phyloP scores from a whole-genome alignment of 192 early-diverging fungal species.

The Coemansia sp. region DNA sequence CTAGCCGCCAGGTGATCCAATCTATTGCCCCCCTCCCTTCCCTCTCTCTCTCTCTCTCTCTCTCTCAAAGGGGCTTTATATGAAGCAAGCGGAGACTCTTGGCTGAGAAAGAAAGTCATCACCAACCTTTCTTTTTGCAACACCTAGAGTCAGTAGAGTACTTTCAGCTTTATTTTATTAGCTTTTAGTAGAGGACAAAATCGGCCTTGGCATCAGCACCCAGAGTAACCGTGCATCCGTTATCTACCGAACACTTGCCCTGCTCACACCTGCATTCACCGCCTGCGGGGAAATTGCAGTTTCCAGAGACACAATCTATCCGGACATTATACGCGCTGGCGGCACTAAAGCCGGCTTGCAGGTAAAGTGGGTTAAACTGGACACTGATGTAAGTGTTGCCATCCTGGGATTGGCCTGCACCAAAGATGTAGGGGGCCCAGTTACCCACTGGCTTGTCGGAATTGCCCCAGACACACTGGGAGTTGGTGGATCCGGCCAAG shows the following conservation, averaged over 20 bases:
- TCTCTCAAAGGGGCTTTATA: no score
- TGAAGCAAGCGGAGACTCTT: no score
- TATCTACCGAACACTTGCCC: slow-evolving; percentile 40
- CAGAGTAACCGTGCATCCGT: slow-evolving; percentile 43
- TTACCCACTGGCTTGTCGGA: slow-evolving; percentile 25
- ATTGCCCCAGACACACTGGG: slow-evolving; percentile 43
- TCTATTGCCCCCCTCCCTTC: no score
- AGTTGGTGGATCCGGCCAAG: slow-evolving; percentile 22
- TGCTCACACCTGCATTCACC: slow-evolving; percentile 44
- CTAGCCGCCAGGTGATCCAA: no score
- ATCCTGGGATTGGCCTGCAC: slow-evolving; percentile 33
- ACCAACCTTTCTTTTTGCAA: background rate
- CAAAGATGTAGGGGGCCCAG: slow-evolving; percentile 48
- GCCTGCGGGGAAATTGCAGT: slow-evolving; percentile 41
- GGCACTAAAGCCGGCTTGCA: slow-evolving; percentile 18
- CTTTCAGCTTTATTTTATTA: no score
- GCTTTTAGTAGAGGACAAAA: slow-evolving; percentile 35
- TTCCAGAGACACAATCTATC: slow-evolving; percentile 23
- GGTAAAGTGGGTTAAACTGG: slow-evolving; percentile 45
- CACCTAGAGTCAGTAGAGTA: background rate
- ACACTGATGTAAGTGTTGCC: slow-evolving; percentile 47
- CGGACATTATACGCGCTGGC: slow-evolving; percentile 21
- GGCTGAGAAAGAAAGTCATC: no score
- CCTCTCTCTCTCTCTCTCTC: no score
- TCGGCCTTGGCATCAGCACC: slow-evolving; percentile 11